Evolutionary conservation across 2,329 filamentous ascomycete genomes (phyloP), one percentile per base, ranked within the genome.

Genomic region (Raffaelea deltoideospora): DNA sequence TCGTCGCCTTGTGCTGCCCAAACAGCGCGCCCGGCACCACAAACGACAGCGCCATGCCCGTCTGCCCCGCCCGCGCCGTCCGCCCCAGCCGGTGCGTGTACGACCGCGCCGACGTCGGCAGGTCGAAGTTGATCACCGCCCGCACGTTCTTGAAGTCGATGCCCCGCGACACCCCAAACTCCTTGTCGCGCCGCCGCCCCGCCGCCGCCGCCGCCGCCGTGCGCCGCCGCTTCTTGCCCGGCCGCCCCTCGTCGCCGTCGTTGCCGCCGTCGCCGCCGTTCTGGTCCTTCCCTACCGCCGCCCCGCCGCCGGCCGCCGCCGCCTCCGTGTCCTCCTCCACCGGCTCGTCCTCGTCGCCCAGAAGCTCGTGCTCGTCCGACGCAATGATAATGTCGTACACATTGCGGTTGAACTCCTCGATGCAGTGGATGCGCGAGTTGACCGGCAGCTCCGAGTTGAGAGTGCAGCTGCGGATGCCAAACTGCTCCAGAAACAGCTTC

Each of bases 331-430:
- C 54, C 58, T 63, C 51, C 57, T 67, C 54, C 50, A 62, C 51
- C 48, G 64, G 50, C 27, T 51, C 52, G 26, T 60, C 58, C 17
- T 59, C 57, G 10, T 47, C 45, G 2, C 50, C 52, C 37, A 57
- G 48, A 17, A 56, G 41, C 38, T 55, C 52, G 43, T 50, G 50
- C 45, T 57, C 55, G 33, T 98, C 90, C 1, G 85, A 87, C 1
- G 90, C 90, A 49, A 98, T 94, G 47, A 98, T 87, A 43, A 96
- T 95, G 49, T 98, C 88, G 65, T 98, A 98, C 7, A 96, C 77
- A 37, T 84, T 83, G 58, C 83, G 82, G 63, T 96, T 98, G 61
- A 98, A 98, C 55, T 96, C 86, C 49, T 96, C 82, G 3, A 98
- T 88, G 2, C 94, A 86, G 53, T 98, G 88, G 28, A 95, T 76